These are phyloP conservation scores for Nakazawaea populi DNA, from an alignment of 805 yeast genomes.

Conservation along the genomic window DNA sequence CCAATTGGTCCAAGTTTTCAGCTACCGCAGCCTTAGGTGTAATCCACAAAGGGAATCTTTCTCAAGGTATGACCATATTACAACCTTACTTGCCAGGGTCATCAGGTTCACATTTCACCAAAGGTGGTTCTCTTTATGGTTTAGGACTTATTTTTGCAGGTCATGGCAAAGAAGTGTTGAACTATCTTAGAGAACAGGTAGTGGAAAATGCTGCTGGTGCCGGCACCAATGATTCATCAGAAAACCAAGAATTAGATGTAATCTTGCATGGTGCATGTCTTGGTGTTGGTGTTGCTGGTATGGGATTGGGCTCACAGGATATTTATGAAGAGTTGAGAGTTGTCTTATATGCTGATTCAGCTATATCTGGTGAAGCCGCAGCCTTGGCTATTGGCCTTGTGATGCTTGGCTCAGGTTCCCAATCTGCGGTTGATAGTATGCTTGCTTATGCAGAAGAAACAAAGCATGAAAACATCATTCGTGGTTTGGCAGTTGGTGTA, in stretches of 20 bases:
- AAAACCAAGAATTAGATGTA: constrained; percentile 69
- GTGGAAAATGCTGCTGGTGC: constrained; percentile 36
- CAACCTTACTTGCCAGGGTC: constrained; percentile 87
- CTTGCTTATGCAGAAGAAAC: constrained; percentile 89
- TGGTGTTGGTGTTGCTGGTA: constrained; percentile 94
- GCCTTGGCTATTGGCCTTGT: constrained; percentile 94
- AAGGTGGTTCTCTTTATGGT: constrained; percentile 94
- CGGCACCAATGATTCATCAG: constrained; percentile 38
- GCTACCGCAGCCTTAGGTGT: constrained; percentile 98
- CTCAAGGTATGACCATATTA: constrained; percentile 82
- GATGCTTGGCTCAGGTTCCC: constrained; percentile 86
- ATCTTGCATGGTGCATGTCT: constrained; percentile 92
- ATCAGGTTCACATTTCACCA: constrained; percentile 77
- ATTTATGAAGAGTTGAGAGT: constrained; percentile 79
- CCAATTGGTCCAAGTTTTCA: constrained; percentile 96
- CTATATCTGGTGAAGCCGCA: constrained; percentile 93
- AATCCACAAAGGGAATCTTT: constrained; percentile 88
- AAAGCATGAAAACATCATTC: constrained; percentile 89
- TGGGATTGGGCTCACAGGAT: constrained; percentile 76
- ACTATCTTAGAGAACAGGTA: constrained; percentile 66
- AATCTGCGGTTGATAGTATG: constrained; percentile 70
- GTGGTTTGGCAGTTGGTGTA: constrained; percentile 88
- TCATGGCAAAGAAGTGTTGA: constrained; percentile 84
- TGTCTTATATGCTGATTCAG: constrained; percentile 84
- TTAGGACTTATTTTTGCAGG: constrained; percentile 94